A percentile compares a stretch with the other conserved stretches of the same genome.
phyloP scores from a whole-genome alignment of 768 basidiomycete genomes.

The Inosperma sp. region DNA sequence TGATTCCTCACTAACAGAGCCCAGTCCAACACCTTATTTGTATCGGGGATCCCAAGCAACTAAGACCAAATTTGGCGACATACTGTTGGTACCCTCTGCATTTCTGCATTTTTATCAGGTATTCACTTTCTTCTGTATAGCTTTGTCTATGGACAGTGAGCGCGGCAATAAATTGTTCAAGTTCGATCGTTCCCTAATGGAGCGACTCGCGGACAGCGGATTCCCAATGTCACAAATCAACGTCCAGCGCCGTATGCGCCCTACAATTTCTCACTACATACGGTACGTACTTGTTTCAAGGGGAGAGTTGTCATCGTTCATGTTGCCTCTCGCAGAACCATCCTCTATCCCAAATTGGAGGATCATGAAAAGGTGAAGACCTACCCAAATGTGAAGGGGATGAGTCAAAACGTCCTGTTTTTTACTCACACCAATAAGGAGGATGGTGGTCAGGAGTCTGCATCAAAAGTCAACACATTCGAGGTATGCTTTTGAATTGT shows the following conservation, averaged over 20 bases:
- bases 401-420: conserved; percentile 63
- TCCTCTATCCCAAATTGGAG: conserved; percentile 56
- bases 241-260: conserved; percentile 74
- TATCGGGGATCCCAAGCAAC: conserved; percentile 74
- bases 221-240: conserved; percentile 66
- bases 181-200: conserved; percentile 75
- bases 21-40: conserved; percentile 67
- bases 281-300: conserved; percentile 31
- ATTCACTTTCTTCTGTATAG: conserved; percentile 29
- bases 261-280: conserved; percentile 57
- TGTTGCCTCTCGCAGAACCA: conserved; percentile 36
- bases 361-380: conserved; percentile 49
- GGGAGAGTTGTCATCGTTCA: neutral
- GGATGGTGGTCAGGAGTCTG: conserved; percentile 56
- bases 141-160: conserved; percentile 61
- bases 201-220: conserved; percentile 54
- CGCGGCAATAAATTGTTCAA: conserved; percentile 49
- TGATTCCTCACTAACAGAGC: neutral
- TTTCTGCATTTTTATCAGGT: neutral
- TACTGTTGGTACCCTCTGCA: conserved; percentile 42
- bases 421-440: conserved; percentile 59
- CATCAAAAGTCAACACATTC: conserved; percentile 59
- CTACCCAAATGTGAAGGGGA: conserved; percentile 57
- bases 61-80: conserved; percentile 63
- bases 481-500: conserved; percentile 44